Base-by-base conservation (phyloP, 2,329 filamentous ascomycete species). In the Westerdykella ornata region DNA sequence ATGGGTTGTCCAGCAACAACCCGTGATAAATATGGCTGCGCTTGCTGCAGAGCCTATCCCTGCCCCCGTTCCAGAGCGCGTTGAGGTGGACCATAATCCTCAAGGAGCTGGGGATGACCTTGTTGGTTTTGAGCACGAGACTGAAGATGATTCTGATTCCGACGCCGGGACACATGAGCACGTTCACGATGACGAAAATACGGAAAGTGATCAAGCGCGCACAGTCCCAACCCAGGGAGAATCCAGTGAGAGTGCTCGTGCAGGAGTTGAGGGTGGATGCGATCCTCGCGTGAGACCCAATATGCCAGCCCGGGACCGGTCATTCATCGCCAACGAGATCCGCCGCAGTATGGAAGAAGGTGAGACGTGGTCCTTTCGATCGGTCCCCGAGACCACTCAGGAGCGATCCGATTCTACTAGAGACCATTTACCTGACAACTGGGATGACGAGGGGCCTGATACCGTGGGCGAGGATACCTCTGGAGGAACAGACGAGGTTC, bases 1-100 rank as follows among this genome's bases (percentile, higher is more conserved):
- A 68, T 98, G 95, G 77, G 92, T 98, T 38, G 88, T 98, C 8
- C 92, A 98, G 63, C 92, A 98, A 63, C 92, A 98, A 60, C 92
- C 90, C 4, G 83, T 89, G 49, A 84, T 92, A 52, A 94, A 94
- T 56, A 82, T 92, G 72, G 83, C 64, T 17, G 64, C 62, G 4
- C 50, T 67, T 36, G 58, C 57, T 30, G 59, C 62, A 14, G 55
- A 63, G 43, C 54, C 47, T 35, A 58, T 48, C 42, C 53, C 51
- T 39, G 45, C 53, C 14, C 42, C 44, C 37, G 42, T 28, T 19
- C 36, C 11, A 14, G 39, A 46, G 9, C 41, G 2, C 41, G 28
- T 35, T 26, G 38, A 44, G 18, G 28, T 39, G 15, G 43, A 47
- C 28, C 12, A 55, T 46, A 56, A 52, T 56, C 51, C 54, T 8